Evolutionary conservation across 1,139 yeast species (phyloP).

Genomic region (Pichia sp.): DNA sequence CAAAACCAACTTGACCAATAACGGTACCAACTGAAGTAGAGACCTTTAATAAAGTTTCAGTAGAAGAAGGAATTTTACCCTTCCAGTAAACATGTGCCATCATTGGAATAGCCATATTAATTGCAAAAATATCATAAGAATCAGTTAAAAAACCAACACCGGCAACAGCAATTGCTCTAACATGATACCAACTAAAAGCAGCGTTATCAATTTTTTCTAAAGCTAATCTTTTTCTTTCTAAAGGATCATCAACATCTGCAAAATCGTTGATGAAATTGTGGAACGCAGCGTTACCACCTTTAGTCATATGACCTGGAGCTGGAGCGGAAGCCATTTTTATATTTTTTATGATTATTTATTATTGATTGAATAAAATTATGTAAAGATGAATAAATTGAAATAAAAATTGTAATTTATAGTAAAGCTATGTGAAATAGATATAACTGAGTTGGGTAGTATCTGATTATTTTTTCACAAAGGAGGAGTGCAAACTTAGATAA

Average conservation of each 20-base stretch:
- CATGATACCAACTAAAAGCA: constrained; percentile 80
- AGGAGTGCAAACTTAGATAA: too few species aligned
- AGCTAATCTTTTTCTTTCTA: constrained; percentile 86
- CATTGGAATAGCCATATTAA: constrained; percentile 74
- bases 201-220: constrained; percentile 84
- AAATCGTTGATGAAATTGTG: constrained; percentile 80
- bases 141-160: constrained; percentile 95
- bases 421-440: too few species aligned
- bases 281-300: constrained; percentile 87
- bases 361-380: too few species aligned
- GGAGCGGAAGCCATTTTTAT: constrained; percentile 3
- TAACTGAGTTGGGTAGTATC: too few species aligned
- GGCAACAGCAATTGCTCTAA: constrained; percentile 81
- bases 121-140: constrained; percentile 87
- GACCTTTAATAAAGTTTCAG: constrained; percentile 70
- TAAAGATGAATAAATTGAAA: too few species aligned
- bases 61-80: constrained; percentile 59
- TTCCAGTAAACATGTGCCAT: constrained; percentile 73
- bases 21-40: constrained; percentile 94
- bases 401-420: too few species aligned
- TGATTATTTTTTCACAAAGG: too few species aligned
- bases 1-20: constrained; percentile 84
- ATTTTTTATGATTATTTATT: too few species aligned
- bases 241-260: constrained; percentile 79
- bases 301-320: constrained; percentile 32